Percentiles rank a stretch among this genome's conserved stretches.
Conservation (phyloP, 305 asterid species). For the Fraxinus sp. region DNA sequence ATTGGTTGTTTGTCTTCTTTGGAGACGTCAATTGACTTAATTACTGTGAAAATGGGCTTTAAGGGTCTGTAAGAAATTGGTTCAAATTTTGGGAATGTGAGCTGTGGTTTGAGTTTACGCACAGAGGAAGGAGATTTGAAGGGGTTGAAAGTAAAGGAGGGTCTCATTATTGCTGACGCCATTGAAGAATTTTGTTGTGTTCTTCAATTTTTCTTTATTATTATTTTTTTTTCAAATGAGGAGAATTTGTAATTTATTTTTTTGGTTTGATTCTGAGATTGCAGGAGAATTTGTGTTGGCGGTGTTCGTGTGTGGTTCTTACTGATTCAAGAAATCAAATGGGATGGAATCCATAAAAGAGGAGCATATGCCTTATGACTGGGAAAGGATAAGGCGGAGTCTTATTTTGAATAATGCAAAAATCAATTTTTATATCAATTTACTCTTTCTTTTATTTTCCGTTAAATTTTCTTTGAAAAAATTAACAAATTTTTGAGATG, state of each 20-base stretch:
- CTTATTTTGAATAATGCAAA: not conserved
- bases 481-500: too few relatives aligned
- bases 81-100: constrained; percentile 30
- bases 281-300: not conserved
- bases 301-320: not conserved
- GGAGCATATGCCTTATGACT: not conserved
- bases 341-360: not conserved
- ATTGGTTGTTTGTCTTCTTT: constrained; percentile 63
- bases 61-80: constrained; percentile 7
- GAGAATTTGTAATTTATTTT: not conserved
- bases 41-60: constrained; percentile 13
- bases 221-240: not conserved
- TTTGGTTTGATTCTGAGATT: not conserved
- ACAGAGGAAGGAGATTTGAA: constrained; percentile 36
- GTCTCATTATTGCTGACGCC: constrained; percentile 64
- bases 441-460: too few relatives aligned
- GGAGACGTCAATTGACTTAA: constrained; percentile 69
- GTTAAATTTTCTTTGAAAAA: too few relatives aligned
- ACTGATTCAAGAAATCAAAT: not conserved
- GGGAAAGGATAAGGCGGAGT: not conserved
- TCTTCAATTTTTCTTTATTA: not conserved
- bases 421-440: too few relatives aligned
- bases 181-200: constrained; percentile 20
- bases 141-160: constrained; percentile 52
- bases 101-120: constrained; percentile 36